A percentile compares a stretch with the other conserved stretches of the same genome.
Evolutionary conservation across 169 alveolate species (phyloP).

Genomic region (Plasmodium knowlesi): DNA sequence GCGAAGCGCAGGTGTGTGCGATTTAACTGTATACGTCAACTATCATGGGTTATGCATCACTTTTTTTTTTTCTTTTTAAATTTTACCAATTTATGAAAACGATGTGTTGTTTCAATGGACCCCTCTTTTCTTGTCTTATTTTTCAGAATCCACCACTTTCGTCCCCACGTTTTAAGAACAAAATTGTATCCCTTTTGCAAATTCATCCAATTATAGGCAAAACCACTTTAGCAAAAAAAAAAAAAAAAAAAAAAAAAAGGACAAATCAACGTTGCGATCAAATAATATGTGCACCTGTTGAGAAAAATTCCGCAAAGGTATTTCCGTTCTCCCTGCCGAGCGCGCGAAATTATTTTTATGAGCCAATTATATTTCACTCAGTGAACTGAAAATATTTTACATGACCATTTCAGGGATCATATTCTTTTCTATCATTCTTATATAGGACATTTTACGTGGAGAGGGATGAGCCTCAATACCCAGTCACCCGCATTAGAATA

Average conservation of each 20-base stretch:
- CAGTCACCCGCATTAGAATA: neutral
- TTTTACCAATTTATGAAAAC: neutral
- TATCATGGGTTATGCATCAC: neutral
- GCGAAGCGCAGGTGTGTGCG: neutral
- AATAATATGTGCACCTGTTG: neutral
- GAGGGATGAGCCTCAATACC: neutral
- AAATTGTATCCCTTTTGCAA: neutral
- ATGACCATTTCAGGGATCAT: neutral
- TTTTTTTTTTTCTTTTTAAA: too few species aligned
- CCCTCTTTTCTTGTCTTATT: neutral
- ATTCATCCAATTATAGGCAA: neutral
- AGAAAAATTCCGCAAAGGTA: neutral
- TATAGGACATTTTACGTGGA: neutral
- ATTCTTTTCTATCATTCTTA: neutral
- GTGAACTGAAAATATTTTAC: neutral
- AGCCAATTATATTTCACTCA: neutral
- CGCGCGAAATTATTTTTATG: neutral
- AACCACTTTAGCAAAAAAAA: neutral
- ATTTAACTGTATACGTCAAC: neutral
- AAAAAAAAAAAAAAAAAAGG: neutral
- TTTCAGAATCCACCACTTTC: neutral
- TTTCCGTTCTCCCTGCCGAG: neutral
- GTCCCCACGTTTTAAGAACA: neutral
- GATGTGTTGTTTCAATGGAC: neutral
- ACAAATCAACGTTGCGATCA: neutral